Conservation (phyloP, 1,284 basidiomycete species). For the Pyrrhoderma lamaoense region DNA sequence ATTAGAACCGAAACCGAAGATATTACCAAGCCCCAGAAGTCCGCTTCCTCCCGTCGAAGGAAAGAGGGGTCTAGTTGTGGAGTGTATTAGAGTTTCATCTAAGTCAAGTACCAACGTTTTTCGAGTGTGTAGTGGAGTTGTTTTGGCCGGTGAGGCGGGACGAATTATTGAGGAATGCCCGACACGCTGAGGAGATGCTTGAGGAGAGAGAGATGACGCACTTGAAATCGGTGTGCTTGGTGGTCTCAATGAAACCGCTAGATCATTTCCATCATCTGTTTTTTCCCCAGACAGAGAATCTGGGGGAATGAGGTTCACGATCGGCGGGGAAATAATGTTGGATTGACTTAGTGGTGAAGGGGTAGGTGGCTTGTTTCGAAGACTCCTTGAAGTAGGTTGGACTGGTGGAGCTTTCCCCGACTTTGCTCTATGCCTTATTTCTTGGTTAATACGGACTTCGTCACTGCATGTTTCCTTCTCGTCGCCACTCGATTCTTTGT, state of each 20-base stretch:
- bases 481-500: constrained; percentile 23
- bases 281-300: not conserved
- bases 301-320: constrained; percentile 13
- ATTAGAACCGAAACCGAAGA: constrained; percentile 42
- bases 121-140: constrained; percentile 65
- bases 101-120: constrained; percentile 95
- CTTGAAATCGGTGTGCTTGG: not conserved
- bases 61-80: constrained; percentile 75
- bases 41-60: constrained; percentile 45
- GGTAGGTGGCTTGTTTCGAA: constrained; percentile 10
- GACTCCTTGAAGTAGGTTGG: constrained; percentile 3
- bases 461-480: constrained; percentile 34
- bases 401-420: not conserved
- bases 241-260: not conserved
- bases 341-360: constrained; percentile 18
- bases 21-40: constrained; percentile 49
- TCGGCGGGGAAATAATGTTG: constrained; percentile 9
- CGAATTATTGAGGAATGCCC: constrained; percentile 12
- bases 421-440: not conserved
- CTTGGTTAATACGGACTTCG: constrained; percentile 27
- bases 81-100: constrained; percentile 97
- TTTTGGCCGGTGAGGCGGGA: constrained; percentile 17
- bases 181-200: constrained; percentile 11
- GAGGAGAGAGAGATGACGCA: constrained; percentile 20
- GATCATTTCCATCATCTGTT: not conserved